phyloP scores from a whole-genome alignment of 1,284 basidiomycete species.

The Heliocybe sulcata region DNA sequence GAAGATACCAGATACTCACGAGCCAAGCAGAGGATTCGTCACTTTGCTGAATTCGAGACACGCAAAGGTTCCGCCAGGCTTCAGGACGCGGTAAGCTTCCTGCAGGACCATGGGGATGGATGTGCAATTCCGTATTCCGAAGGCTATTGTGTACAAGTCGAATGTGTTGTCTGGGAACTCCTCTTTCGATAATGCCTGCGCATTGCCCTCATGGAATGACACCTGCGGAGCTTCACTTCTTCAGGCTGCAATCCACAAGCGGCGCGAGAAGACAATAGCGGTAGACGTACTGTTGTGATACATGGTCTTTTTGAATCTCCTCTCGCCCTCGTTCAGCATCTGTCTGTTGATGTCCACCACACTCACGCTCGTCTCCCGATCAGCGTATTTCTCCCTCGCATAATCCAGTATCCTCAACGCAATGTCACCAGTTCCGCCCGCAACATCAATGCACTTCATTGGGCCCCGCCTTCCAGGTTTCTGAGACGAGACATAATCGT shows the following conservation, averaged over 20 bases:
- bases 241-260: conserved; percentile 12
- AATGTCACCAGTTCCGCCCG: conserved; percentile 98
- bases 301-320: conserved; percentile 91
- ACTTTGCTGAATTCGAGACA: conserved; percentile 98
- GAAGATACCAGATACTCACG: conserved; percentile 44
- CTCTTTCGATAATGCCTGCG: conserved; percentile 68
- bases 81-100: conserved; percentile 92
- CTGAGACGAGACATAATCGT: conserved; percentile 78
- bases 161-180: conserved; percentile 77
- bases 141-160: conserved; percentile 98
- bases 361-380: conserved; percentile 84
- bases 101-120: conserved; percentile 83
- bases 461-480: conserved; percentile 65
- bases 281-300: conserved; percentile 84
- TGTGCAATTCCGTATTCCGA: conserved; percentile 98
- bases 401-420: conserved; percentile 91
- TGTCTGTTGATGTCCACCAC: conserved; percentile 94
- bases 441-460: conserved; percentile 87
- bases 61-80: conserved; percentile 93
- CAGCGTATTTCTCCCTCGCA: conserved; percentile 83
- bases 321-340: conserved; percentile 93
- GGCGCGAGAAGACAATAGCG: background rate
- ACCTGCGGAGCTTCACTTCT: conserved; percentile 78
- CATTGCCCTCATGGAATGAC: conserved; percentile 90
- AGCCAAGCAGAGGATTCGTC: conserved; percentile 79